A percentile compares a stretch with the other conserved stretches of the same genome.
These are phyloP conservation scores for Galeopsis tetrahit DNA, from an alignment of 257 asterid genomes.

Conservation along the genomic window DNA sequence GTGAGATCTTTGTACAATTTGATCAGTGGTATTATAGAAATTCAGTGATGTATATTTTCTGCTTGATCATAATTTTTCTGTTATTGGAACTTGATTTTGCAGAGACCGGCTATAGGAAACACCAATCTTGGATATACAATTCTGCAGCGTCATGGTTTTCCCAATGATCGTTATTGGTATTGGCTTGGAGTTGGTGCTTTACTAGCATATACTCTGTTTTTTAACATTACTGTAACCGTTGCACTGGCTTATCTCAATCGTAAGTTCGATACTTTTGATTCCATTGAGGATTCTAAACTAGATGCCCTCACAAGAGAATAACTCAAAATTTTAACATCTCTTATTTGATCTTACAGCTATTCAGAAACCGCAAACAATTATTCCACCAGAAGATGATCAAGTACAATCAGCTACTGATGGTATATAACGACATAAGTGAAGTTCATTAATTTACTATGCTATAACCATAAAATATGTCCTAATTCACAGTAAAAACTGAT, in stretches of 20 bases:
- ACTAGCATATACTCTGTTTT: constrained; percentile 64
- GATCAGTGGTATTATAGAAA: background rate
- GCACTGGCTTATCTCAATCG: constrained; percentile 77
- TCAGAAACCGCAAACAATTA: constrained; percentile 56
- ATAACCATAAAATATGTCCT: constrained; percentile 3
- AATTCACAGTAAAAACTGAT: constrained; percentile 25
- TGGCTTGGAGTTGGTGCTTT: constrained; percentile 81
- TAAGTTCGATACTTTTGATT: constrained; percentile 43
- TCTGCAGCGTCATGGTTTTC: constrained; percentile 67
- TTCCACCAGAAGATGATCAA: constrained; percentile 49
- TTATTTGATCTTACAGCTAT: constrained; percentile 56
- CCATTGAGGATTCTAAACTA: background rate
- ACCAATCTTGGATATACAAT: constrained; percentile 54
- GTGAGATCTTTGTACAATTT: constrained; percentile 40
- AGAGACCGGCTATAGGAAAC: constrained; percentile 54
- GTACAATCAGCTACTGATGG: constrained; percentile 44
- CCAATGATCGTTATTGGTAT: constrained; percentile 64
- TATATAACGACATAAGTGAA: constrained; percentile 32
- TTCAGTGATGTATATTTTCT: background rate
- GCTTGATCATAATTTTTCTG: background rate
- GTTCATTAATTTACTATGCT: constrained; percentile 12
- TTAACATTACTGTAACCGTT: constrained; percentile 60
- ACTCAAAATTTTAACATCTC: background rate
- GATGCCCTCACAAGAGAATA: background rate
- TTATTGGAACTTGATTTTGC: constrained; percentile 37